Evolutionary conservation across 2,329 filamentous ascomycete genomes (phyloP).

Genomic region (Epicoccum nigrum): DNA sequence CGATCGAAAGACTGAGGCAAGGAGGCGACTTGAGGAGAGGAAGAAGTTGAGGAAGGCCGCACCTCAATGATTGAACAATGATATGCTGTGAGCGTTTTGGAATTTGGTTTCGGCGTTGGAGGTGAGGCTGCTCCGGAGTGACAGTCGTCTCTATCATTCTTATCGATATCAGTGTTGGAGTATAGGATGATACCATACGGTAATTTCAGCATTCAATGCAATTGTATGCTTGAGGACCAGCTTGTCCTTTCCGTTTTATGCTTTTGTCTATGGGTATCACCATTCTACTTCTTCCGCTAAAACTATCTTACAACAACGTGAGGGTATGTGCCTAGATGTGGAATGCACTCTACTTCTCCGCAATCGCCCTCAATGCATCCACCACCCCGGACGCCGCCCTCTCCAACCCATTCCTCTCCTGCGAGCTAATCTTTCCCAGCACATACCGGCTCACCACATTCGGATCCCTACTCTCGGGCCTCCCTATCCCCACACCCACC

Average conservation of each 20-base stretch:
- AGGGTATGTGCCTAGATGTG: too few species aligned
- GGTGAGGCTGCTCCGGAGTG: neutral
- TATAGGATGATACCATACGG: conserved; percentile 32
- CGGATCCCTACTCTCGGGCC: conserved; percentile 72
- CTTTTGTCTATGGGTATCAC: conserved; percentile 7
- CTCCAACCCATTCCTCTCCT: conserved; percentile 53
- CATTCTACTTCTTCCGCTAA: neutral
- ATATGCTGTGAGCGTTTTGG: neutral
- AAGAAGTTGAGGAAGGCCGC: conserved; percentile 35
- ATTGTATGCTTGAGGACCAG: neutral
- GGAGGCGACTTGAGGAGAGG: conserved; percentile 32
- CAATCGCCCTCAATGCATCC: conserved; percentile 58
- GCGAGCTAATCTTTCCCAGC: conserved; percentile 66
- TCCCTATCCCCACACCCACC: conserved; percentile 85
- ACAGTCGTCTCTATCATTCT: neutral
- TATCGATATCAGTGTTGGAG: conserved; percentile 19
- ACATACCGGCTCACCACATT: conserved; percentile 78
- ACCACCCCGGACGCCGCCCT: conserved; percentile 56
- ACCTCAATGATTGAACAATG: conserved; percentile 3
- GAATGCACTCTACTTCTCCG: conserved; percentile 49
- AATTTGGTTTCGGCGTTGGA: neutral
- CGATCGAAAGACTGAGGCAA: conserved; percentile 38
- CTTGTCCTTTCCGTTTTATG: neutral
- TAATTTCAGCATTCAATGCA: neutral
- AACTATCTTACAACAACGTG: conserved; percentile 3